Evolutionary conservation across 768 basidiomycete genomes (phyloP).

Genomic region (Ramaria rubella): DNA sequence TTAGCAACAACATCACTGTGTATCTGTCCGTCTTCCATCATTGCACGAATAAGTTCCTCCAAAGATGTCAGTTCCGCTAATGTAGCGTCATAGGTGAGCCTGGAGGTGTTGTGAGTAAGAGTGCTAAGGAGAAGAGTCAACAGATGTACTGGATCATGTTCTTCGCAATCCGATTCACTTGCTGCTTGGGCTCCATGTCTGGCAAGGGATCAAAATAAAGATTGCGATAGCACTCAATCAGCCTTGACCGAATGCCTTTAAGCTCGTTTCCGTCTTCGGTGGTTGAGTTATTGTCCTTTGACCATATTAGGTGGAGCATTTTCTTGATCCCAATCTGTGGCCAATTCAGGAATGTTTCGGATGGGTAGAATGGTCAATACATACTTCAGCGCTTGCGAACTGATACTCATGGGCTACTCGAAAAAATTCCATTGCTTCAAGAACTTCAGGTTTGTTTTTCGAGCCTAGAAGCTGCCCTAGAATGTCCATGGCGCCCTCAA

Average conservation of each 20-base stretch:
- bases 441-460: conserved; percentile 75
- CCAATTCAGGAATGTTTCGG: not conserved
- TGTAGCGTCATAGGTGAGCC: conserved; percentile 86
- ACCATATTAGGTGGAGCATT: conserved; percentile 97
- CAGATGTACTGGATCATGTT: conserved; percentile 88
- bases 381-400: conserved; percentile 68
- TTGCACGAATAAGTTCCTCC: conserved; percentile 93
- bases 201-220: conserved; percentile 84
- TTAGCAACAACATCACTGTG: conserved; percentile 81
- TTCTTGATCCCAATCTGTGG: conserved; percentile 79
- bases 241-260: conserved; percentile 79
- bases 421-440: conserved; percentile 89
- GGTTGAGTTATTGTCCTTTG: conserved; percentile 83
- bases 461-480: conserved; percentile 78
- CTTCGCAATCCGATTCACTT: conserved; percentile 88
- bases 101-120: conserved; percentile 24
- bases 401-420: conserved; percentile 73
- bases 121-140: not conserved
- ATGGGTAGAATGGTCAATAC: conserved; percentile 9
- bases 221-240: conserved; percentile 82
- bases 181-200: conserved; percentile 71
- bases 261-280: conserved; percentile 72
- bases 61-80: conserved; percentile 92
- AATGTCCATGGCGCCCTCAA: conserved; percentile 62
- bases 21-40: conserved; percentile 87